These are phyloP conservation scores for Boletus vinaceobasis DNA, from an alignment of 768 basidiomycete species.

Conservation along the genomic window DNA sequence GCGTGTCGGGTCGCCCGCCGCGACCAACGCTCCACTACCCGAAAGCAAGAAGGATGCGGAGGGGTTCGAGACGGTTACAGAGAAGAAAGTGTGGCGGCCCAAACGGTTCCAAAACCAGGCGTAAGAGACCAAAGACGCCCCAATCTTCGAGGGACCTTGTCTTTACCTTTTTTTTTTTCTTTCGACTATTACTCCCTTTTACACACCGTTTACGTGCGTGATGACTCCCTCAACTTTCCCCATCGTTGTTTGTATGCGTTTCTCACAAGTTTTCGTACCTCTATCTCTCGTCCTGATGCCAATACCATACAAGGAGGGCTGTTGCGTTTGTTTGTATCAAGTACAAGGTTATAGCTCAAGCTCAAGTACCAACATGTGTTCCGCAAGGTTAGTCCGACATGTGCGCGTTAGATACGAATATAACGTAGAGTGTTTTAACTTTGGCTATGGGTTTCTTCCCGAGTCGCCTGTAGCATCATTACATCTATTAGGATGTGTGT, in stretches of 20 bases:
- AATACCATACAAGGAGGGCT: conserved; percentile 7
- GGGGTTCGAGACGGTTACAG: conserved; percentile 63
- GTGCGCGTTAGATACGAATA: not conserved
- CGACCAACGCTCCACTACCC: conserved; percentile 30
- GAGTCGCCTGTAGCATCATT: conserved; percentile 46
- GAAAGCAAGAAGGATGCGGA: conserved; percentile 56
- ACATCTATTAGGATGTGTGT: too few species aligned
- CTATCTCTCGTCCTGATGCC: not conserved
- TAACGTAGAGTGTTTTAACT: not conserved
- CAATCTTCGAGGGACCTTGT: not conserved
- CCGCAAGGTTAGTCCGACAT: not conserved
- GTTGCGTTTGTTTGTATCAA: conserved; percentile 4
- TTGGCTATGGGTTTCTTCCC: conserved; percentile 37
- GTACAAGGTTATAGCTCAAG: conserved; percentile 8
- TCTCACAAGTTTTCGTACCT: not conserved
- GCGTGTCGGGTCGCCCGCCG: conserved; percentile 14
- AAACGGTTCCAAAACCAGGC: conserved; percentile 14
- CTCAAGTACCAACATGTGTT: not conserved
- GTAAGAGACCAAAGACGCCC: not conserved
- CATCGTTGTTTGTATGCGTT: not conserved
- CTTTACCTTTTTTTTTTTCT: not conserved
- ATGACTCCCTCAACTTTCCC: not conserved
- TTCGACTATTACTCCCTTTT: not conserved
- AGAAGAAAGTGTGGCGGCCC: conserved; percentile 25
- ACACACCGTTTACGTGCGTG: not conserved